These are phyloP conservation scores for Ilyonectria destructans DNA, from an alignment of 2,329 filamentous ascomycete species.

Conservation along the genomic window DNA sequence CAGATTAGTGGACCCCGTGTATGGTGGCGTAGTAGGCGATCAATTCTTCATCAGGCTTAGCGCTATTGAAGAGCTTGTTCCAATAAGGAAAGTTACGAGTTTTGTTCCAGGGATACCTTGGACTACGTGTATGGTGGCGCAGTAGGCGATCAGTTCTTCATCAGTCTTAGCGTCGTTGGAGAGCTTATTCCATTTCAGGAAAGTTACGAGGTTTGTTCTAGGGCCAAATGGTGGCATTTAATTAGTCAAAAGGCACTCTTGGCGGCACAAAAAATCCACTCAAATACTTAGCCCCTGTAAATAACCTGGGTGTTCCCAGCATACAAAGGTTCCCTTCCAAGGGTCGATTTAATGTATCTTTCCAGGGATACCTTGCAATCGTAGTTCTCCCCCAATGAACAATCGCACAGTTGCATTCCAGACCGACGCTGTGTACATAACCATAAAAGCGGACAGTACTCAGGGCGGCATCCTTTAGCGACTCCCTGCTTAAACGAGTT, in stretches of 20 bases:
- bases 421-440: slow-evolving; percentile 14
- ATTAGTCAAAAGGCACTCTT: slow-evolving; percentile 13
- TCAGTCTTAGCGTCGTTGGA: slow-evolving; percentile 16
- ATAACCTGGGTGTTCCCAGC: slow-evolving; percentile 7
- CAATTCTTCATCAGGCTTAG: slow-evolving; percentile 17
- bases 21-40: slow-evolving; percentile 14
- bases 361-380: slow-evolving; percentile 8
- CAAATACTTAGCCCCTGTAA: slow-evolving; percentile 10
- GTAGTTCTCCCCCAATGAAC: slow-evolving; percentile 7
- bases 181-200: slow-evolving; percentile 18
- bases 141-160: slow-evolving; percentile 15
- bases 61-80: slow-evolving; percentile 13
- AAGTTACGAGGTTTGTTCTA: slow-evolving; percentile 15
- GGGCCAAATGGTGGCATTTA: slow-evolving; percentile 9
- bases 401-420: slow-evolving; percentile 9
- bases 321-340: slow-evolving; percentile 8
- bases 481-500: slow-evolving; percentile 16
- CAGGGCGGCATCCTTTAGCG: slow-evolving; percentile 13
- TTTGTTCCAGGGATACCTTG: slow-evolving; percentile 9
- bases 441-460: slow-evolving; percentile 16
- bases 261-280: slow-evolving; percentile 7
- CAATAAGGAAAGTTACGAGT: slow-evolving; percentile 16
- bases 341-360: slow-evolving; percentile 7
- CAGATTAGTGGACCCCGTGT: slow-evolving; percentile 16
- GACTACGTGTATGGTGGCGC: slow-evolving; percentile 13